phyloP scores from a whole-genome alignment of 805 yeast genomes.

The Lipomyces yamanashiensis region DNA sequence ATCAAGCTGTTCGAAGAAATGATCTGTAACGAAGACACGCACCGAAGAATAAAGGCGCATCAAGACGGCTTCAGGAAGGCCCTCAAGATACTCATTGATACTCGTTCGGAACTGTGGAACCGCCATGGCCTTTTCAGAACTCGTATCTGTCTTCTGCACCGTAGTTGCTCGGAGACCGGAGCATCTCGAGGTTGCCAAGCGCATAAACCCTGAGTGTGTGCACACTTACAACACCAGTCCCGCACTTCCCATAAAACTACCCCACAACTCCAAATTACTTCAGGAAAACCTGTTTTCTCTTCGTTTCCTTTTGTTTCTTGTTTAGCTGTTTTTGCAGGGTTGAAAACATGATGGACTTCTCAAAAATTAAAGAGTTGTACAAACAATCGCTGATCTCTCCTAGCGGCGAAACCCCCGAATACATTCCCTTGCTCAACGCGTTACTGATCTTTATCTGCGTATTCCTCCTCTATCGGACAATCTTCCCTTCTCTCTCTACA shows the following conservation, averaged over 20 bases:
- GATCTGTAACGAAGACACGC: constrained; percentile 3
- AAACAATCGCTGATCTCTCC: constrained; percentile 2
- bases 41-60: constrained; percentile 62
- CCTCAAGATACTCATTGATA: constrained; percentile 80
- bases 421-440: constrained; percentile 23
- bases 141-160: not conserved
- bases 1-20: not conserved
- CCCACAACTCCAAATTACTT: not conserved
- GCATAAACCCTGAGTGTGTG: not conserved
- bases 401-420: constrained; percentile 6
- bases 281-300: not conserved
- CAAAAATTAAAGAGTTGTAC: not conserved
- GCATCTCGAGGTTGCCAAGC: not conserved
- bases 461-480: constrained; percentile 18
- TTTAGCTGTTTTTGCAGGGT: not conserved
- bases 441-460: constrained; percentile 15
- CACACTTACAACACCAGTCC: not conserved
- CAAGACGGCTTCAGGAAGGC: constrained; percentile 85
- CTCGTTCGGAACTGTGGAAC: constrained; percentile 37
- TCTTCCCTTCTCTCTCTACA: constrained; percentile 20
- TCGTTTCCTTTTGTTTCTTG: not conserved
- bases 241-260: not conserved
- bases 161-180: not conserved
- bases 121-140: constrained; percentile 21
- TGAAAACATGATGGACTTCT: not conserved